Conservation (phyloP, 352 stramenopile genomes). For the Peronospora destructor region DNA sequence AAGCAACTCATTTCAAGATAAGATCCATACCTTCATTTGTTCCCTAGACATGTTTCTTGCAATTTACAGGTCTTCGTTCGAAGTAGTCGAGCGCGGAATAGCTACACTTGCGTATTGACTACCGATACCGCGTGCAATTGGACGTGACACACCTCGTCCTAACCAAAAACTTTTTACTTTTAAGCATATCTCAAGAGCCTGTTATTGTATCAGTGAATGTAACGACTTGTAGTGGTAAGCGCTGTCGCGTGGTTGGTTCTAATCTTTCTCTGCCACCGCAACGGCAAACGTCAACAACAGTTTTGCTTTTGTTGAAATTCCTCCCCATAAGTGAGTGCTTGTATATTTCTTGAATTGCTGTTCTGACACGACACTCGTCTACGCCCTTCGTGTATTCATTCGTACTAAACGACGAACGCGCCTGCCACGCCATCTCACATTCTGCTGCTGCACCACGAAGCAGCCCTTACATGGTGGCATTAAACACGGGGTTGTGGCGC, state of each 20-base stretch:
- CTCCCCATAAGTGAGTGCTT: slow-evolving; percentile 12
- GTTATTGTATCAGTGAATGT: no score
- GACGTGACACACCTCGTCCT: no score
- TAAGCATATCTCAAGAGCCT: no score
- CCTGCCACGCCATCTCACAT: slow-evolving; percentile 4
- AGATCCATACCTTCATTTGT: not conserved
- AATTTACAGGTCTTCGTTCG: not conserved
- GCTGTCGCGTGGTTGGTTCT: no score
- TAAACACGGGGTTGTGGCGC: slow-evolving; percentile 93
- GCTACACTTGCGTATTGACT: not conserved
- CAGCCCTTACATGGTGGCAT: slow-evolving; percentile 81
- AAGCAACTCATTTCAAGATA: no score
- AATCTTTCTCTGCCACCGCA: no score
- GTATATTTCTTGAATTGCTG: slow-evolving; percentile 25
- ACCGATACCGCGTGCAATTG: not conserved
- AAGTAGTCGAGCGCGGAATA: not conserved
- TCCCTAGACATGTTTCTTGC: not conserved
- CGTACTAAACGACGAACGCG: slow-evolving; percentile 17
- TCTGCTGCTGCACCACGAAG: not conserved
- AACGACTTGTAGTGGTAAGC: no score
- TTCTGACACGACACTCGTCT: slow-evolving; percentile 16
- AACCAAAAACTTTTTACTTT: no score
- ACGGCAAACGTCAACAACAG: no score
- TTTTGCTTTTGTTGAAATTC: not conserved
- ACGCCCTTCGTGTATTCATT: slow-evolving; percentile 18